Conservation (phyloP, 345 rosid genomes). For the Salix koriyanagi region DNA sequence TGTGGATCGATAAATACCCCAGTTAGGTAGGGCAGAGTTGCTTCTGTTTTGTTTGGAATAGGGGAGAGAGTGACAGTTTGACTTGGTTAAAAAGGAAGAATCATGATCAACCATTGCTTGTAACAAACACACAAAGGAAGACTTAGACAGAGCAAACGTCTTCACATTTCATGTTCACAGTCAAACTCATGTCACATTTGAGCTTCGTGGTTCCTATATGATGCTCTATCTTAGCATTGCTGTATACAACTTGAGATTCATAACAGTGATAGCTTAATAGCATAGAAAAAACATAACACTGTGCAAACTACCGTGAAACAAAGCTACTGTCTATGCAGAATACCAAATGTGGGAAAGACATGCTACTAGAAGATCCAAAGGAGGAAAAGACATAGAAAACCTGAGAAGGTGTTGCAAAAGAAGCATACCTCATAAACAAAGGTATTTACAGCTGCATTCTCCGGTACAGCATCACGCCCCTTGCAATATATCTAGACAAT, state of each 20-base stretch:
- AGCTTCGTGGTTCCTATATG: not conserved
- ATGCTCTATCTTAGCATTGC: not conserved
- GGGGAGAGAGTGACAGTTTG: not conserved
- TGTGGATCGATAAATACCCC: not conserved
- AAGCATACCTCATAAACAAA: constrained; percentile 78
- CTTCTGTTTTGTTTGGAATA: not conserved
- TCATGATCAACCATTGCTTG: not conserved
- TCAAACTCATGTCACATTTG: not conserved
- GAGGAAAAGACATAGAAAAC: not conserved
- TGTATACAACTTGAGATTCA: not conserved
- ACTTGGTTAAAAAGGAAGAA: not conserved
- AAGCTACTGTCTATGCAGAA: not conserved
- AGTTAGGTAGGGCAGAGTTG: not conserved
- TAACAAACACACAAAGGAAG: not conserved
- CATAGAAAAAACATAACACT: not conserved
- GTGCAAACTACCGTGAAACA: not conserved
- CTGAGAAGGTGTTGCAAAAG: not conserved
- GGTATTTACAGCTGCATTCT: constrained; percentile 72
- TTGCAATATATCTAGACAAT: constrained; percentile 73
- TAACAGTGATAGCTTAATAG: not conserved
- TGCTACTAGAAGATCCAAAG: not conserved
- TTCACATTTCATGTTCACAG: not conserved
- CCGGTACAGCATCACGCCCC: constrained; percentile 93
- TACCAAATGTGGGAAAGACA: not conserved
- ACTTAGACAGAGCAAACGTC: not conserved